These are phyloP conservation scores for Saccharomyces uvarum DNA, from an alignment of 1,139 yeast genomes.

Conservation along the genomic window DNA sequence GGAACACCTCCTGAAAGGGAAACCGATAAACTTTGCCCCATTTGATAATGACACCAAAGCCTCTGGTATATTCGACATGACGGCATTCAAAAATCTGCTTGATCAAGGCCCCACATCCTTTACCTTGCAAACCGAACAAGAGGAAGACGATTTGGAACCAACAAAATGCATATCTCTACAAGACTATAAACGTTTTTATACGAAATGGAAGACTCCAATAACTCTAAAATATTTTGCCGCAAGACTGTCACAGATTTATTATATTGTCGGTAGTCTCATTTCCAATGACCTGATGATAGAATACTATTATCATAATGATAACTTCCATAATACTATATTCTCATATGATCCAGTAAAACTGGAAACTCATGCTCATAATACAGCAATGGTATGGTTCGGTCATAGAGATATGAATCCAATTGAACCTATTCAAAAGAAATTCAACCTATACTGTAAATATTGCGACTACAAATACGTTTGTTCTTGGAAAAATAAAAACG, in stretches of 20 bases:
- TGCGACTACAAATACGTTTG: conserved; percentile 45
- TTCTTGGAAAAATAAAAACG: conserved; percentile 24
- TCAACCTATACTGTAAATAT: conserved; percentile 39
- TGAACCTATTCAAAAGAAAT: conserved; percentile 30
- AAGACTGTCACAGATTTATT: conserved; percentile 45
- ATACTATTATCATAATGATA: conserved; percentile 40
- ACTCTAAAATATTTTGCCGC: conserved; percentile 53
- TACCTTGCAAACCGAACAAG: background rate
- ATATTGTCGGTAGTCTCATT: conserved; percentile 33
- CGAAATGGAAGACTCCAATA: conserved; percentile 45
- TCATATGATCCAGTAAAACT: conserved; percentile 33
- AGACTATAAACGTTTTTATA: conserved; percentile 22
- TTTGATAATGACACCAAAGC: conserved; percentile 31
- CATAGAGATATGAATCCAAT: conserved; percentile 38
- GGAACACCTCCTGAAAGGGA: conserved; percentile 40
- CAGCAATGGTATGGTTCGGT: conserved; percentile 52
- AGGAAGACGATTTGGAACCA: background rate
- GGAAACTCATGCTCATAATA: conserved; percentile 28
- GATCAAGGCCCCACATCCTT: background rate
- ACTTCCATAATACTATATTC: conserved; percentile 38
- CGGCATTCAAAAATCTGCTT: conserved; percentile 10
- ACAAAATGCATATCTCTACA: background rate
- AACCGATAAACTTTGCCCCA: conserved; percentile 37
- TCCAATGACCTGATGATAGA: conserved; percentile 42
- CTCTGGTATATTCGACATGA: conserved; percentile 11